phyloP scores from a whole-genome alignment of 352 stramenopile genomes.

The Peronospora belbahrii region DNA sequence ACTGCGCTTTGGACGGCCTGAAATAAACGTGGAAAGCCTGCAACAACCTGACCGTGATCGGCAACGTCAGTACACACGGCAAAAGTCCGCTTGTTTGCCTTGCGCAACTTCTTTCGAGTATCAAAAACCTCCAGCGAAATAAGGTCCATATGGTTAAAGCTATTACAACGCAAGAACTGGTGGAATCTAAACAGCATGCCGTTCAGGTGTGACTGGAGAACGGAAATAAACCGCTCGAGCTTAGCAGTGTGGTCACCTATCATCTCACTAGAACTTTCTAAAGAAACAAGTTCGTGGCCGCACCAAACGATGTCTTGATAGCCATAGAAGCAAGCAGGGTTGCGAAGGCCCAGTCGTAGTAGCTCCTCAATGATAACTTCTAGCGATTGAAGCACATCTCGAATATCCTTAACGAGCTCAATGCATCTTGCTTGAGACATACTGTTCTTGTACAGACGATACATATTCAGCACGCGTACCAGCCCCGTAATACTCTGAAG shows the following conservation, averaged over 20 bases:
- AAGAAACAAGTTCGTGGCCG: slow-evolving; percentile 45
- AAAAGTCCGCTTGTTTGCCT: slow-evolving; percentile 19
- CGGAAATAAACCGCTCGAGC: slow-evolving; percentile 35
- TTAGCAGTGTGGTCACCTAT: slow-evolving; percentile 19
- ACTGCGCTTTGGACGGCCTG: slow-evolving; percentile 48
- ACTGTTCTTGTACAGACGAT: slow-evolving; percentile 20
- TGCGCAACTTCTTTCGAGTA: slow-evolving; percentile 50
- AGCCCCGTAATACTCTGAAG: slow-evolving; percentile 49
- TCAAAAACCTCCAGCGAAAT: slow-evolving; percentile 71
- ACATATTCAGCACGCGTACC: slow-evolving; percentile 50
- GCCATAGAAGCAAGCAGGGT: slow-evolving; percentile 55
- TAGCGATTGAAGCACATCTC: slow-evolving; percentile 30
- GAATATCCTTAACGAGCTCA: slow-evolving; percentile 25
- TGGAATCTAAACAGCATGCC: slow-evolving; percentile 67
- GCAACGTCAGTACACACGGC: slow-evolving; percentile 26
- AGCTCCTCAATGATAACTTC: slow-evolving; percentile 51
- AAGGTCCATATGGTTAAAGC: slow-evolving; percentile 68
- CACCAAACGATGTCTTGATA: slow-evolving; percentile 87
- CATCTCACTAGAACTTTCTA: not conserved
- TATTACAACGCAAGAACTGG: slow-evolving; percentile 68
- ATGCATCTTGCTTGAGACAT: slow-evolving; percentile 11
- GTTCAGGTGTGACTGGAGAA: slow-evolving; percentile 64
- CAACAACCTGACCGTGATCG: slow-evolving; percentile 36
- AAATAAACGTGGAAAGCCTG: slow-evolving; percentile 48
- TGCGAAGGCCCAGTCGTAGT: slow-evolving; percentile 45